These are phyloP conservation scores for Trichoderma brevicompactum DNA, from an alignment of 2,329 filamentous ascomycete species.

Conservation along the genomic window DNA sequence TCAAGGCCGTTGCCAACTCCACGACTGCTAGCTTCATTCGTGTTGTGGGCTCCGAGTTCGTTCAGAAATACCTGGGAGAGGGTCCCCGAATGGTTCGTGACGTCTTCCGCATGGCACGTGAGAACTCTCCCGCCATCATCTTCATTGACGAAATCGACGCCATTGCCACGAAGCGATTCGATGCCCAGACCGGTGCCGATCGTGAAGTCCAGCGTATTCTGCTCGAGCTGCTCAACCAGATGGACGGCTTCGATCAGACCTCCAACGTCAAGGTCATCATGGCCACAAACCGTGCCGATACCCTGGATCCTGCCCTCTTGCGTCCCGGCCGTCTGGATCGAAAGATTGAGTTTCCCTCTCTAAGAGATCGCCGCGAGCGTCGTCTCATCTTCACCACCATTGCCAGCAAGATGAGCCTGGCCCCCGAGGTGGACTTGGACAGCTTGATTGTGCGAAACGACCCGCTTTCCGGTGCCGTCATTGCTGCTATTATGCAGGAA, in stretches of 20 bases:
- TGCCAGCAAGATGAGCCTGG: conserved; percentile 93
- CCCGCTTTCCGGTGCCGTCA: conserved; percentile 90
- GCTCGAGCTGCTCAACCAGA: conserved; percentile 96
- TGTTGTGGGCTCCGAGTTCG: conserved; percentile 96
- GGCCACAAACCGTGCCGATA: conserved; percentile 98
- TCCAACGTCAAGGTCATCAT: conserved; percentile 99
- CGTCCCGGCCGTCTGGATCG: conserved; percentile 93
- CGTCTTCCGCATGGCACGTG: conserved; percentile 97
- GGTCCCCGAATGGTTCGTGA: conserved; percentile 98
- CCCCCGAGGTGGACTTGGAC: conserved; percentile 94
- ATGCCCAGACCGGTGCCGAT: conserved; percentile 96
- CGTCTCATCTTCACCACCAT: conserved; percentile 98
- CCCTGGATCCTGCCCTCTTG: conserved; percentile 90
- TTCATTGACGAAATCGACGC: conserved; percentile 99
- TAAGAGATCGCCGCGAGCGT: conserved; percentile 91
- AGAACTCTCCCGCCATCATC: conserved; percentile 98
- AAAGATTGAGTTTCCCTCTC: conserved; percentile 98
- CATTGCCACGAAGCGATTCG: conserved; percentile 98
- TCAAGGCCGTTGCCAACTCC: conserved; percentile 98
- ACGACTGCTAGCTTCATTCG: conserved; percentile 98
- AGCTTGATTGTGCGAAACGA: conserved; percentile 96
- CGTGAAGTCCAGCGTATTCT: conserved; percentile 98
- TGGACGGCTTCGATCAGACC: conserved; percentile 99
- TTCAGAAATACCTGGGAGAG: conserved; percentile 98
- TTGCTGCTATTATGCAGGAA: conserved; percentile 99